Conservation (phyloP, 148 eudicot genomes). For the Persicaria tinctoria region DNA sequence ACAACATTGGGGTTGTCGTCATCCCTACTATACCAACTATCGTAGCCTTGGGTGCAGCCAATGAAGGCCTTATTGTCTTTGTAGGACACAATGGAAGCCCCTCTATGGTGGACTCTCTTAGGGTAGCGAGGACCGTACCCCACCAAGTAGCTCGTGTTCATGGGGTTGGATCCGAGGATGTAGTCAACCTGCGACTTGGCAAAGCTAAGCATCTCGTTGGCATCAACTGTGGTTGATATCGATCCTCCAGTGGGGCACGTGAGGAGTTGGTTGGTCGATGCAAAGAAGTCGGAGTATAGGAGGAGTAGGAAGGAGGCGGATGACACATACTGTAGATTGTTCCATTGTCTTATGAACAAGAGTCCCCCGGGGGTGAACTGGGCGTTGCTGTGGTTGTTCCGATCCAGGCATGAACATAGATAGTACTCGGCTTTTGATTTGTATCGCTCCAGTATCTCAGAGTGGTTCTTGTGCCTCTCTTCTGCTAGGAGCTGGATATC, state of each 20-base stretch:
- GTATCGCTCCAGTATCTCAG: slow-evolving; percentile 28
- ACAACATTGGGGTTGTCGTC: slow-evolving; percentile 63
- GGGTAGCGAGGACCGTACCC: slow-evolving; percentile 65
- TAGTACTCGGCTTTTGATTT: slow-evolving; percentile 54
- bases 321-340: slow-evolving; percentile 94
- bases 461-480: slow-evolving; percentile 36
- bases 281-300: slow-evolving; percentile 52
- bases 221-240: slow-evolving; percentile 14
- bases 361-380: slow-evolving; percentile 82
- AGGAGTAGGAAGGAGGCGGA: slow-evolving; percentile 50
- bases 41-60: slow-evolving; percentile 93
- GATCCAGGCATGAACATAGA: slow-evolving; percentile 61
- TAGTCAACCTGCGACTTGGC: slow-evolving; percentile 71
- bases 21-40: slow-evolving; percentile 49
- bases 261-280: slow-evolving; percentile 26
- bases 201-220: slow-evolving; percentile 33
- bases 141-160: slow-evolving; percentile 67
- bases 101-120: slow-evolving; percentile 72
- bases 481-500: slow-evolving; percentile 36
- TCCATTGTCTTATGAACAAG: slow-evolving; percentile 68
- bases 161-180: slow-evolving; percentile 74
- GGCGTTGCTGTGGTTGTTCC: slow-evolving; percentile 48
- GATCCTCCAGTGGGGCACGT: slow-evolving; percentile 24
- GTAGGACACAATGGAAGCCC: slow-evolving; percentile 68
- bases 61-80: slow-evolving; percentile 64